These are phyloP conservation scores for Kwoniella newhampshirensis DNA, from an alignment of 768 basidiomycete species.

Conservation along the genomic window DNA sequence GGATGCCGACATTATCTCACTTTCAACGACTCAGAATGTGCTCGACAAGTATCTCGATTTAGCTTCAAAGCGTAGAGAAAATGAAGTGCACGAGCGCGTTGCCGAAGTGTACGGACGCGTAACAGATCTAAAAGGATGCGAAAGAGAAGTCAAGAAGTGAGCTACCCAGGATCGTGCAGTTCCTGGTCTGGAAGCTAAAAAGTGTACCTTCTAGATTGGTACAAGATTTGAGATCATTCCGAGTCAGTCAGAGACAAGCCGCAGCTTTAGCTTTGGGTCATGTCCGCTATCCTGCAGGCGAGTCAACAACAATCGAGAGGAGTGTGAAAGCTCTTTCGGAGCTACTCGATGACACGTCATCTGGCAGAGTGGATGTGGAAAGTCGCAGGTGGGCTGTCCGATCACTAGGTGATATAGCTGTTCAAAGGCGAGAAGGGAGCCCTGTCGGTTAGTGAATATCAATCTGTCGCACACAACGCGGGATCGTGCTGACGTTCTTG, in stretches of 20 bases:
- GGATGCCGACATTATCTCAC: slow-evolving; percentile 56
- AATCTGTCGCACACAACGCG: too few species aligned
- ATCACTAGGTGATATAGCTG: slow-evolving; percentile 31
- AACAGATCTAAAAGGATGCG: slow-evolving; percentile 69
- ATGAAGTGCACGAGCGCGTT: slow-evolving; percentile 71
- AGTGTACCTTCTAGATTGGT: too few species aligned
- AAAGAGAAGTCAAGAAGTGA: slow-evolving; percentile 69
- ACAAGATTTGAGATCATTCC: slow-evolving; percentile 30
- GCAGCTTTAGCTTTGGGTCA: slow-evolving; percentile 40
- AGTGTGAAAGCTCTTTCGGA: slow-evolving; percentile 30
- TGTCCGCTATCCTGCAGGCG: slow-evolving; percentile 23
- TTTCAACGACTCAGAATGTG: slow-evolving; percentile 45
- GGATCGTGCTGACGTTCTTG: neutral
- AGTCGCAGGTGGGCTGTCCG: slow-evolving; percentile 38
- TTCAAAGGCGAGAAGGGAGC: slow-evolving; percentile 1
- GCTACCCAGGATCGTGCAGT: too few species aligned
- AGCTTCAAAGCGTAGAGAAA: slow-evolving; percentile 67
- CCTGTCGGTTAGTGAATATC: slow-evolving; percentile 29
- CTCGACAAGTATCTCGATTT: slow-evolving; percentile 61
- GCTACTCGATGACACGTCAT: slow-evolving; percentile 23
- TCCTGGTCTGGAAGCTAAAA: neutral
- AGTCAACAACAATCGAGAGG: slow-evolving; percentile 3
- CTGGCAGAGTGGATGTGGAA: slow-evolving; percentile 47
- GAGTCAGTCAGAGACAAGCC: slow-evolving; percentile 37
- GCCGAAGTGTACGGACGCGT: slow-evolving; percentile 68